A percentile compares a stretch with the other conserved stretches of the same genome.
These are phyloP conservation scores for Aciculosporium take DNA, from an alignment of 2,329 filamentous ascomycete species.

Conservation along the genomic window DNA sequence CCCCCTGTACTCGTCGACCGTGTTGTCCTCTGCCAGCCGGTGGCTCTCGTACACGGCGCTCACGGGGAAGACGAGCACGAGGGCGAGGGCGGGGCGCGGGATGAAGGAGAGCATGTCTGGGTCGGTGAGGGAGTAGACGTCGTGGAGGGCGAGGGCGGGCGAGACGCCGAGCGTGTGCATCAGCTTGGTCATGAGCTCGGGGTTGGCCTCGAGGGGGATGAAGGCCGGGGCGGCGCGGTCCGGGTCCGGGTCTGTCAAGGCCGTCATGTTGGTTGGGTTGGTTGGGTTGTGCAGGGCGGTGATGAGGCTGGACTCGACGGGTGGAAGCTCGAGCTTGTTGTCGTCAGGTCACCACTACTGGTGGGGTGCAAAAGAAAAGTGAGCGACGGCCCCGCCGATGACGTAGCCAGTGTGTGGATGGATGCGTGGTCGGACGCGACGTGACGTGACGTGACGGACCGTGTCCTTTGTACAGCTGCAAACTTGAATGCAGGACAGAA, in stretches of 20 bases:
- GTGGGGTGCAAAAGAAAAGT: too few species aligned
- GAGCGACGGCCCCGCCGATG: too few species aligned
- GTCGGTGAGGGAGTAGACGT: conserved; percentile 84
- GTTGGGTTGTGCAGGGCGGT: not conserved
- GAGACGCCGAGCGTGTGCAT: conserved; percentile 75
- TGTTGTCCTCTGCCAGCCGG: conserved; percentile 58
- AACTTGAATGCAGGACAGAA: too few species aligned
- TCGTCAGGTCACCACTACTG: too few species aligned
- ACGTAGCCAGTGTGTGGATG: too few species aligned
- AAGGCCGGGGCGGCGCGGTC: conserved; percentile 29
- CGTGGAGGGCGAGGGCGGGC: conserved; percentile 63
- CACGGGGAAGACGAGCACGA: conserved; percentile 86
- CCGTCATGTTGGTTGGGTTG: conserved; percentile 16
- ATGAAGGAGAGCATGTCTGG: conserved; percentile 73
- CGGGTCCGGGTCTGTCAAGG: conserved; percentile 26
- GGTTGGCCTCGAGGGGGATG: conserved; percentile 58
- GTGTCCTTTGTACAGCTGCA: too few species aligned
- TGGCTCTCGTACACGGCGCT: conserved; percentile 64
- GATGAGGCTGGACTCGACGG: too few species aligned
- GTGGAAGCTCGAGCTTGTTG: too few species aligned
- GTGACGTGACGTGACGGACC: too few species aligned
- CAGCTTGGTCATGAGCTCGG: conserved; percentile 73
- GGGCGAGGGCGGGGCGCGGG: conserved; percentile 72
- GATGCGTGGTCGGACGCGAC: too few species aligned
- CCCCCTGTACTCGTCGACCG: conserved; percentile 48